Evolutionary conservation across 129 eudicot genomes (phyloP), one percentile per base, ranked within the genome.

Genomic region (Mikania micrantha): DNA sequence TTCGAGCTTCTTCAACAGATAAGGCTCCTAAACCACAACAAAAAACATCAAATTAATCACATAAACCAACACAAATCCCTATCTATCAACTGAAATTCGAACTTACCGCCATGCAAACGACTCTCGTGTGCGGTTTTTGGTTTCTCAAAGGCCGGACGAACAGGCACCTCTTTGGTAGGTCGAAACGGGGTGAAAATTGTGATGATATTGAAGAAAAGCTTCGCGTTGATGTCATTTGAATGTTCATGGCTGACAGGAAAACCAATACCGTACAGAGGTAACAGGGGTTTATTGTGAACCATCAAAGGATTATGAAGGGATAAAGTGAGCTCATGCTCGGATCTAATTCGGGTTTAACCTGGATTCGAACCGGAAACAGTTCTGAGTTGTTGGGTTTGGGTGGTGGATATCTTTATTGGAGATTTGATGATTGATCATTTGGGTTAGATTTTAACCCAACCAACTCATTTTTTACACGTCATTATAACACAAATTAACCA

Each of bases 31-130:
- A 73, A 36, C 40, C 60, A 72, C 56, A 67, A 42, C 58, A 67
- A 6, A 41, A 65, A 65, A 32, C 53, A 53, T 24, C 6, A 67
- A 15, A 40, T 52, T 42, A 77, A 73, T 6, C 25, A 50, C 16
- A 64, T 20, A 39, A 19, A 41, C 8, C 59, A 19, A 48, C 29
- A 63, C 31, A 2, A 54, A 65, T 21, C 50, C 49, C 66, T 6
- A 21, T 0, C n/a, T 5, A 45, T 27, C 17, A 62, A 16, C 8
- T 73, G 34, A 56, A 77, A 73, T 67, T 73, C 10, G 13, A 64
- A 72, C 75, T 64, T 34, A 89, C 96, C 75, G 96, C 96, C 87
- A 77, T 83, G 90, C 96, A 89, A 52, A 85, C 82, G 70, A 77
- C 6, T 79, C 87, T 74, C 42, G 76, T 38, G 3, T 65, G 42